These are phyloP conservation scores for Heterobasidion parviporum DNA, from an alignment of 1,284 basidiomycete genomes.

Conservation along the genomic window DNA sequence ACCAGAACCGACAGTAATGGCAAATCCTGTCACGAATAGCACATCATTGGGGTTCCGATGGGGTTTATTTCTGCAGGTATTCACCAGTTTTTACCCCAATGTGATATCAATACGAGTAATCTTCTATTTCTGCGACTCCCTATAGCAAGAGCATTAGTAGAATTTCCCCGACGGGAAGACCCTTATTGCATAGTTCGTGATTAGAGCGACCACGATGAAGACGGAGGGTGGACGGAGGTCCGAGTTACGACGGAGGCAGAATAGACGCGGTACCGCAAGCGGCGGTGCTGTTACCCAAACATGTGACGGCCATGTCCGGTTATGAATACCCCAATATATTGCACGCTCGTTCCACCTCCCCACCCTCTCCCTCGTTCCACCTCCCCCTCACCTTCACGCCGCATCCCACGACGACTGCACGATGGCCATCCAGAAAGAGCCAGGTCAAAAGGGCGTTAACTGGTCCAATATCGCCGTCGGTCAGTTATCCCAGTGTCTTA, in stretches of 20 bases:
- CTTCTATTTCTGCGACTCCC: no score
- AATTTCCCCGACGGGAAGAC: background rate
- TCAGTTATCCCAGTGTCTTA: constrained; percentile 27
- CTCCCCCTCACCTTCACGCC: constrained; percentile 11
- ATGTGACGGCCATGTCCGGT: background rate
- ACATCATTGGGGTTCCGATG: no score
- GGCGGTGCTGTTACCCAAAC: constrained; percentile 2
- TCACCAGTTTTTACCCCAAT: no score
- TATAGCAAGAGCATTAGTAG: no score
- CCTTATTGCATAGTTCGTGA: background rate
- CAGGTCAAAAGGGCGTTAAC: constrained; percentile 89
- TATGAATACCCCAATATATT: constrained; percentile 3
- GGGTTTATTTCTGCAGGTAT: no score
- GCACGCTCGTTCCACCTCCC: background rate
- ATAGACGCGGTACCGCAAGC: background rate
- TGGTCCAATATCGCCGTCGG: constrained; percentile 99
- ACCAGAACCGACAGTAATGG: no score
- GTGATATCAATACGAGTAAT: no score
- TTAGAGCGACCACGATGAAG: background rate
- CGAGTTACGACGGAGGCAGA: background rate
- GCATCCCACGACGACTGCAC: constrained; percentile 14
- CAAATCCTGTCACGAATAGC: no score
- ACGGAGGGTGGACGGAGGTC: background rate
- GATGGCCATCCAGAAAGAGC: constrained; percentile 77
- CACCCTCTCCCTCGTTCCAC: constrained; percentile 10